These are phyloP conservation scores for Mycothermus thermophilus DNA, from an alignment of 495 filamentous ascomycete genomes.

Conservation along the genomic window DNA sequence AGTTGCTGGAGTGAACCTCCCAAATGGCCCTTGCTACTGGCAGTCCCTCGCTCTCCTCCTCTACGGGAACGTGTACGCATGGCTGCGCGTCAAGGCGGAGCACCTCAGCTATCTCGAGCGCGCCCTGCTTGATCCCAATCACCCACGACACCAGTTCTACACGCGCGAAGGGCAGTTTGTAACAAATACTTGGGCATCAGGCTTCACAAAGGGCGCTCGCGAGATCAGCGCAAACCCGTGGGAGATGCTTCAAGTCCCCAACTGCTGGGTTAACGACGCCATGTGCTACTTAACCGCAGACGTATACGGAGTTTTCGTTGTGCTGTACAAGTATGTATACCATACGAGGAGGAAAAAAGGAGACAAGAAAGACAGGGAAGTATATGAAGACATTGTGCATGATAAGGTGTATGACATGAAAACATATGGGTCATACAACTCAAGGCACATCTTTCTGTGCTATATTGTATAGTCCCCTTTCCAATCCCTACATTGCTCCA, in stretches of 20 bases:
- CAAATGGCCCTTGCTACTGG: constrained; percentile 12
- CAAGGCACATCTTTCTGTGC: constrained; percentile 15
- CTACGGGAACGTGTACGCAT: constrained; percentile 10
- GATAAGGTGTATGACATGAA: constrained; percentile 12
- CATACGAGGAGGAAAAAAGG: neutral
- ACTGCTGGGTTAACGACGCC: constrained; percentile 11
- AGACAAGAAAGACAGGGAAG: too few species aligned
- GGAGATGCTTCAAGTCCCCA: constrained; percentile 14
- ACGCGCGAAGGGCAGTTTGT: constrained; percentile 1
- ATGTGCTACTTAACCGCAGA: constrained; percentile 16
- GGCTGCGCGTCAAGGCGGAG: constrained; percentile 19
- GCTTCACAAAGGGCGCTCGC: neutral
- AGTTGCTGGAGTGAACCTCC: constrained; percentile 1
- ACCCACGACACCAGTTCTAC: constrained; percentile 14
- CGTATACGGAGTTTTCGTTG: constrained; percentile 11
- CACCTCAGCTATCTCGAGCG: constrained; percentile 10
- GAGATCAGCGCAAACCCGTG: constrained; percentile 7
- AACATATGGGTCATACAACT: constrained; percentile 15
- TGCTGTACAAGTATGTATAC: constrained; percentile 11
- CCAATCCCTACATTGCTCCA: too few species aligned
- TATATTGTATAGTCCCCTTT: constrained; percentile 3
- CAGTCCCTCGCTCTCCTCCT: constrained; percentile 7
- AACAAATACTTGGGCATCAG: neutral
- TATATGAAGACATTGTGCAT: too few species aligned
- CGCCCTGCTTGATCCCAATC: constrained; percentile 7